phyloP scores from a whole-genome alignment of 805 yeast species.

The Nakazawaea sp. region DNA sequence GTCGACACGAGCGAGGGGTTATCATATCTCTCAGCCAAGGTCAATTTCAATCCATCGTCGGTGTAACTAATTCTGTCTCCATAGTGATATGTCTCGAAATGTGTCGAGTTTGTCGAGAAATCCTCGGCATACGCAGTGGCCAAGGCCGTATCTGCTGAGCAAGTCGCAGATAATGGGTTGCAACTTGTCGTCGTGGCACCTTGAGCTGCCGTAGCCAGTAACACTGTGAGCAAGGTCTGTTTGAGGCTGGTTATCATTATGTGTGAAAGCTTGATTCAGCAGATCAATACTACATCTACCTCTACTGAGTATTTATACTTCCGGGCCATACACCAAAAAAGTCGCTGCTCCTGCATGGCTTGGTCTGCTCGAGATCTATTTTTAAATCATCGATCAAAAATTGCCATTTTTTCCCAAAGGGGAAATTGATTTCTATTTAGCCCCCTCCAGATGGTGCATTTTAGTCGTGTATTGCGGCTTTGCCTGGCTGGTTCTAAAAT shows the following conservation, averaged over 20 bases:
- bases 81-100: constrained; percentile 35
- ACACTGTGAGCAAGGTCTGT: neutral
- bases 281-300: neutral
- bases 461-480: too few species aligned
- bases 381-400: too few species aligned
- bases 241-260: neutral
- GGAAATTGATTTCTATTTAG: too few species aligned
- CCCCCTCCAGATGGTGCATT: too few species aligned
- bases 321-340: too few species aligned
- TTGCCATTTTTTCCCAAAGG: too few species aligned
- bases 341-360: too few species aligned
- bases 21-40: constrained; percentile 57
- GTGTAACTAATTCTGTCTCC: constrained; percentile 38
- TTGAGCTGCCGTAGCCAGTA: neutral
- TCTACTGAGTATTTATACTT: too few species aligned
- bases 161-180: constrained; percentile 24
- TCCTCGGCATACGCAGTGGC: constrained; percentile 47
- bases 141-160: constrained; percentile 49
- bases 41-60: constrained; percentile 56
- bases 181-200: constrained; percentile 14
- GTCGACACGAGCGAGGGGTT: constrained; percentile 75
- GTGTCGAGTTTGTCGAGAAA: constrained; percentile 41
- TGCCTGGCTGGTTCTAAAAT: too few species aligned
- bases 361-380: too few species aligned
- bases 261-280: neutral